Base-by-base conservation (phyloP, 768 basidiomycete species). In the Suillus brevipes region DNA sequence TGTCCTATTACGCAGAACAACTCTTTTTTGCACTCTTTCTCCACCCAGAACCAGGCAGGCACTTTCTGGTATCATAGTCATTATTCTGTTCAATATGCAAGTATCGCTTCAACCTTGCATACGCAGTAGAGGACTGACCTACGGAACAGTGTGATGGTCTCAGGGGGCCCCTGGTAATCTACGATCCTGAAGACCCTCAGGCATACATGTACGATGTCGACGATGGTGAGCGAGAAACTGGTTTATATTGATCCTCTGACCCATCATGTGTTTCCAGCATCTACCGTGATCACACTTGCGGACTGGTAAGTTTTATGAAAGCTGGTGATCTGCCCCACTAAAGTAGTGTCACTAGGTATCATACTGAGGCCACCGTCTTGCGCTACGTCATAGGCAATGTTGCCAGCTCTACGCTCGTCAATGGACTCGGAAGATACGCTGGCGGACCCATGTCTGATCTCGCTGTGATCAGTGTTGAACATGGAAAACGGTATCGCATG, bases 251-350 rank as follows among this genome's bases (percentile, higher is more conserved):
- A 36, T 6, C 28, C 14, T 37, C 37, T n/a, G 28, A 53, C 55
- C 28, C 38, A 7, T 31, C 16, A 20, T 53, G 36, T n/a, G 5
- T 18, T 52, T 9, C 40, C 66, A 78, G 67, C 76, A 68, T 18
- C 14, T 23, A 84, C 82, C 0, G 70, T 84, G 1, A 82, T 85
- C 59, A 81, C 82, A 2, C 73, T 85, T 42, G 69, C 79, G 1
- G 79, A 82, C 62, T 81, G 78, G 78, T 70, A 55, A 43, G 62
- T 38, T 61, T 38, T 31, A 57, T 3, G 14, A 13, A 28, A 1
- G 1, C 14, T 14, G 13, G 36, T 42, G 3, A 20, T 47, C n/a
- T 20, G 43, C 13, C 23, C 18, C 7, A 18, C 9, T 60, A 9
- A 64, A 16, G 14, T 23, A 40, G 31, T 28, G 16, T 43, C 40